These are phyloP conservation scores for Colletotrichum lentis DNA, from an alignment of 2,329 filamentous ascomycete species.

Conservation along the genomic window DNA sequence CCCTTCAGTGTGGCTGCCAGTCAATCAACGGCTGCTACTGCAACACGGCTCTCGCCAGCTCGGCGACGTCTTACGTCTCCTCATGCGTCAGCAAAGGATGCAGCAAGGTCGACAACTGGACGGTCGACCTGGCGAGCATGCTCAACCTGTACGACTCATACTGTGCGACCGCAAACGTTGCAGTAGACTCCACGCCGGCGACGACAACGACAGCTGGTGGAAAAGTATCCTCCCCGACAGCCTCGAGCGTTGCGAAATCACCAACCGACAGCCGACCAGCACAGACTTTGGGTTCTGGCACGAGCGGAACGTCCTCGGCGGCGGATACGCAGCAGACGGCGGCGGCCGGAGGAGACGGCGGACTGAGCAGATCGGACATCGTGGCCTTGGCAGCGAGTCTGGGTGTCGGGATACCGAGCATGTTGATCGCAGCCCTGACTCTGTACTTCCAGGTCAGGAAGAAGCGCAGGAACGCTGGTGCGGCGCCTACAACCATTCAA, in stretches of 20 bases:
- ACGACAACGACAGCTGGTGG: conserved; percentile 3
- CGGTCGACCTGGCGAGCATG: conserved; percentile 40
- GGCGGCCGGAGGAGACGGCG: conserved; percentile 21
- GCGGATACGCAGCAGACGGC: background rate
- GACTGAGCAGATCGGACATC: conserved; percentile 42
- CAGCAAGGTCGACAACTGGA: conserved; percentile 39
- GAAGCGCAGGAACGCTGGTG: conserved; percentile 35
- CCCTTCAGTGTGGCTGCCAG: conserved; percentile 41
- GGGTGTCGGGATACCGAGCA: conserved; percentile 47
- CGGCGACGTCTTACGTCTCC: conserved; percentile 41
- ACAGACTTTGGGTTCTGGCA: background rate
- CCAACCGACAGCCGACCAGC: background rate
- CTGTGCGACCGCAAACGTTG: conserved; percentile 42
- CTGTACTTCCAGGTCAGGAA: conserved; percentile 39
- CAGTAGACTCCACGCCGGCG: conserved; percentile 23
- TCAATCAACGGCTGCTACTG: conserved; percentile 43
- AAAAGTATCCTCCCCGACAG: background rate
- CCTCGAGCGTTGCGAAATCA: background rate
- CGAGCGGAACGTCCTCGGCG: conserved; percentile 3
- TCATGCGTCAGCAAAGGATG: conserved; percentile 41
- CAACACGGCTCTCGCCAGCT: conserved; percentile 39
- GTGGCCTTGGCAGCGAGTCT: conserved; percentile 42
- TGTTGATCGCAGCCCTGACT: conserved; percentile 44
- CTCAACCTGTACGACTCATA: conserved; percentile 41
- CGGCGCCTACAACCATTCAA: background rate